A percentile compares a stretch with the other conserved stretches of the same genome.
Conservation (phyloP, 2,329 filamentous ascomycete genomes). For the Myriosclerotinia duriaeana region DNA sequence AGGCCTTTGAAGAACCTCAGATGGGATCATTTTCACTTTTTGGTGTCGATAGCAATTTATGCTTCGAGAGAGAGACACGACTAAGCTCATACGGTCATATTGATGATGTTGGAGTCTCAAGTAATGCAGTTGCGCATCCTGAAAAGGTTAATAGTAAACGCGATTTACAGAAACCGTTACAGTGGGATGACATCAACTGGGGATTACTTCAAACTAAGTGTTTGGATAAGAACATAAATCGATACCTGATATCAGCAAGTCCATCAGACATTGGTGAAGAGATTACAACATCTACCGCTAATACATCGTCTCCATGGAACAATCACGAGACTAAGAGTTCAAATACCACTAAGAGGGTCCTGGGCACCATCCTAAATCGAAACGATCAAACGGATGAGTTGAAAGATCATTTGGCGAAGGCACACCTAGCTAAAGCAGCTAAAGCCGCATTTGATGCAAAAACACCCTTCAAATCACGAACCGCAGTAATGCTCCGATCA, state of each 20-base stretch:
- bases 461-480: conserved; percentile 47
- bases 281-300: not conserved
- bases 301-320: not conserved
- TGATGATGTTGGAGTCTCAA: conserved; percentile 37
- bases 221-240: conserved; percentile 61
- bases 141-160: not conserved
- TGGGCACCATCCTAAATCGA: not conserved
- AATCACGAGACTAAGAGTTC: not conserved
- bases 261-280: not conserved
- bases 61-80: conserved; percentile 67
- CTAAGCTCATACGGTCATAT: conserved; percentile 64
- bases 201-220: conserved; percentile 68
- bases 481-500: conserved; percentile 72
- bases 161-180: conserved; percentile 31
- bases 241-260: conserved; percentile 40
- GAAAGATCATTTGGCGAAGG: not conserved
- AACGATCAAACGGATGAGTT: not conserved
- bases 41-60: conserved; percentile 61
- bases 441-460: not conserved
- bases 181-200: conserved; percentile 70
- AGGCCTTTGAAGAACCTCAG: conserved; percentile 57
- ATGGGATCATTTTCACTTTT: conserved; percentile 63
- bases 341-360: not conserved
- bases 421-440: conserved; percentile 5
- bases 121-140: accelerated